Evolutionary conservation across 108 stramenopile species (phyloP).

Genomic region (Aurantiochytrium sp.): DNA sequence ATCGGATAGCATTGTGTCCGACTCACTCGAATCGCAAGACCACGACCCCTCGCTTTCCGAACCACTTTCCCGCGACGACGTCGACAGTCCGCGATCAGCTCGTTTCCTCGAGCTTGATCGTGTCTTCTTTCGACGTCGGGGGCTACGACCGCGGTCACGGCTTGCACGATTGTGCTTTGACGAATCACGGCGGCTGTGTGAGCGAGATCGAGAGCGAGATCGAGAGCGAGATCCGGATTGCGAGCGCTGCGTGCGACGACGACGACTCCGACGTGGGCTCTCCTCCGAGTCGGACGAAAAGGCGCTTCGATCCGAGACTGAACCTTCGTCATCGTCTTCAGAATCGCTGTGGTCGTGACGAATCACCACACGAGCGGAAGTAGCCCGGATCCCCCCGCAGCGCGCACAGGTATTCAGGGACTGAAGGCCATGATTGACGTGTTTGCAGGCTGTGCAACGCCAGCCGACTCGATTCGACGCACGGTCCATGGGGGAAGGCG

Average conservation of each 20-base stretch:
- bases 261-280: too few species aligned
- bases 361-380: not conserved
- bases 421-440: not conserved
- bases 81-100: too few species aligned
- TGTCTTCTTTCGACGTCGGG: not conserved
- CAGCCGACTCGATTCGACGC: not conserved
- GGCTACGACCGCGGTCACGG: not conserved
- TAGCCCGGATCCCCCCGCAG: not conserved
- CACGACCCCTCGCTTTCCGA: too few species aligned
- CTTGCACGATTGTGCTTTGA: not conserved
- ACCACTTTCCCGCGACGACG: too few species aligned
- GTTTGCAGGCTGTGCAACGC: not conserved
- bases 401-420: not conserved
- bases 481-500: not conserved
- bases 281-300: not conserved
- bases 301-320: not conserved
- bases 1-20: too few species aligned
- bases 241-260: not conserved
- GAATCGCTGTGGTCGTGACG: not conserved
- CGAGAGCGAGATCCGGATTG: not conserved
- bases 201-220: not conserved
- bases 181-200: not conserved
- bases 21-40: too few species aligned
- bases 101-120: too few species aligned
- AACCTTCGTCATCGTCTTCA: not conserved